Conservation (phyloP, 2,329 filamentous ascomycete species). For the Fusarium proliferatum region DNA sequence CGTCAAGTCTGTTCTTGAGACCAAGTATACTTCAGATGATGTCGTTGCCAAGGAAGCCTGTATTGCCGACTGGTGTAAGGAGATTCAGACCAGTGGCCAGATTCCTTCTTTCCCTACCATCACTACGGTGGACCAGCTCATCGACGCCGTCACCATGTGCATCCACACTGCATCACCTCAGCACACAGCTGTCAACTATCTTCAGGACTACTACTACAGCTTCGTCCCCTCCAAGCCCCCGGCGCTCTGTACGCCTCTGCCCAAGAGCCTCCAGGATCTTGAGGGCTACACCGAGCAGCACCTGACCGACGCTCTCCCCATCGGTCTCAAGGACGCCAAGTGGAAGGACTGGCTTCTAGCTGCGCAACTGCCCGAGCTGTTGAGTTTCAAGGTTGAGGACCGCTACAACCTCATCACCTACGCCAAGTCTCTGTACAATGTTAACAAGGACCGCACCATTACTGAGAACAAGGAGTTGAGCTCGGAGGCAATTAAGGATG, state of each 20-base stretch:
- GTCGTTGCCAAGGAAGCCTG: background rate
- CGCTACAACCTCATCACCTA: constrained; percentile 32
- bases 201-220: constrained; percentile 36
- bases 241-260: constrained; percentile 17
- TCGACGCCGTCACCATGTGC: constrained; percentile 35
- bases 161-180: constrained; percentile 30
- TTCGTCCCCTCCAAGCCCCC: constrained; percentile 32
- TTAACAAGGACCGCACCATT: constrained; percentile 9
- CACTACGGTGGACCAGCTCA: constrained; percentile 26
- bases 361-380: constrained; percentile 9
- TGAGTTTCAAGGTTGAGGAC: constrained; percentile 31
- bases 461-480: background rate
- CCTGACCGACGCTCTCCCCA: constrained; percentile 25
- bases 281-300: constrained; percentile 20
- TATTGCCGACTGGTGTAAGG: constrained; percentile 18
- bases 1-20: constrained; percentile 15
- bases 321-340: constrained; percentile 17
- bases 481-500: background rate
- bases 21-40: constrained; percentile 12
- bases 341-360: constrained; percentile 37
- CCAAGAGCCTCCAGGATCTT: background rate
- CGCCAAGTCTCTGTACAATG: constrained; percentile 19
- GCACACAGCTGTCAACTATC: constrained; percentile 32
- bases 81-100: constrained; percentile 21
- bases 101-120: constrained; percentile 25